Conservation (phyloP, 169 alveolate species). For the Plasmodium vinckei region DNA sequence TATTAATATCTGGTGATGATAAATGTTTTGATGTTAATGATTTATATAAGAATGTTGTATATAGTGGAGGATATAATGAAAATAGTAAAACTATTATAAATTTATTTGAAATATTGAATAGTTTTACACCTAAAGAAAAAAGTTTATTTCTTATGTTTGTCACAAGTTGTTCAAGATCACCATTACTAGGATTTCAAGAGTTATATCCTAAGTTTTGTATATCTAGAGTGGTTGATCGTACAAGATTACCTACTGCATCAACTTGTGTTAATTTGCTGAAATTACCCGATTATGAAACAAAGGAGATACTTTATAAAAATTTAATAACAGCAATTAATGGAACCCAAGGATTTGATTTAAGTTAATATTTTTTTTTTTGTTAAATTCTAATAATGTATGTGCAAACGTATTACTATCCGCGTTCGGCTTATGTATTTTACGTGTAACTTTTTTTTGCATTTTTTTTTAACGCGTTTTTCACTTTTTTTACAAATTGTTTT, state of each 20-base stretch:
- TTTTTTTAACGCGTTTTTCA: too few species aligned
- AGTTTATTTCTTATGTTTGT: conserved; percentile 94
- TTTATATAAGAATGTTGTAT: conserved; percentile 89
- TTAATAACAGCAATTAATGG: conserved; percentile 91
- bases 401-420: too few species aligned
- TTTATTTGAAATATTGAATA: conserved; percentile 94
- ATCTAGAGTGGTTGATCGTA: conserved; percentile 88
- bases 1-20: conserved; percentile 94
- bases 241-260: conserved; percentile 96
- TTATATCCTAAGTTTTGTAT: conserved; percentile 95
- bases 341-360: conserved; percentile 93
- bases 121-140: conserved; percentile 87
- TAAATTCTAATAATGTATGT: too few species aligned
- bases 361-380: conserved; percentile 71
- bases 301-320: conserved; percentile 85
- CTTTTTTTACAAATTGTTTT: too few species aligned
- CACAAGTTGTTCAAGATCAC: conserved; percentile 97
- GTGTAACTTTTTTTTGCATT: too few species aligned
- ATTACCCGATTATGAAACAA: conserved; percentile 94
- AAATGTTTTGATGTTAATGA: conserved; percentile 92
- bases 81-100: conserved; percentile 88
- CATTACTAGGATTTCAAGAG: conserved; percentile 94
- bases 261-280: conserved; percentile 97
- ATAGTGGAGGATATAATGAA: conserved; percentile 92
- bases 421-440: too few species aligned